These are phyloP conservation scores for Paraphaeosphaeria sporulosa DNA, from an alignment of 2,329 filamentous ascomycete genomes.

Conservation along the genomic window DNA sequence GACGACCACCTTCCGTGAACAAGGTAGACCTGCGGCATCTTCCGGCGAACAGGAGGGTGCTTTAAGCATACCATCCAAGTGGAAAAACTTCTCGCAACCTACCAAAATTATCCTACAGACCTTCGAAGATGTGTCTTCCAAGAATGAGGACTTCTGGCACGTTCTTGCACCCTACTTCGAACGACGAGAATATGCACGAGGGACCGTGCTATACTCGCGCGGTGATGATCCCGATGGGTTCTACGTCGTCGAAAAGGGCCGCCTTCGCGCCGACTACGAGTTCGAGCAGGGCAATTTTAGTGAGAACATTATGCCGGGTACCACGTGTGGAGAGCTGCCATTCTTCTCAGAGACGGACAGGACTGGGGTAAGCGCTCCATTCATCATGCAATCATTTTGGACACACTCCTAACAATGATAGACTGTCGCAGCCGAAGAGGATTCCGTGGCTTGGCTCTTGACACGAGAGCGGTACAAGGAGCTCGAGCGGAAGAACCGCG, in stretches of 20 bases:
- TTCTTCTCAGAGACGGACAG: slow-evolving; percentile 92
- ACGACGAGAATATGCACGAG: slow-evolving; percentile 70
- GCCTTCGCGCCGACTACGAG: slow-evolving; percentile 88
- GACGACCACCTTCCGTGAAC: slow-evolving; percentile 73
- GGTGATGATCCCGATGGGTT: slow-evolving; percentile 82
- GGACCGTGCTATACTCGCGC: slow-evolving; percentile 77
- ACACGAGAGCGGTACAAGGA: slow-evolving; percentile 73
- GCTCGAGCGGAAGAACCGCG: slow-evolving; percentile 75
- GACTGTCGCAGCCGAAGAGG: slow-evolving; percentile 82
- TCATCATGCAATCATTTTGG: not conserved
- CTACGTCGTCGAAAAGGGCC: slow-evolving; percentile 88
- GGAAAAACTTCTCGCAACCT: slow-evolving; percentile 88
- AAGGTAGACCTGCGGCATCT: slow-evolving; percentile 52
- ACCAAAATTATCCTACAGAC: slow-evolving; percentile 91
- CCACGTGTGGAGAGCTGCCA: slow-evolving; percentile 92
- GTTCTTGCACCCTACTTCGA: slow-evolving; percentile 77
- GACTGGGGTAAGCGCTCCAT: slow-evolving; percentile 63
- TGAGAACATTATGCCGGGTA: slow-evolving; percentile 92
- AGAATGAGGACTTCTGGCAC: slow-evolving; percentile 97
- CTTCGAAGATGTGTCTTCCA: slow-evolving; percentile 85
- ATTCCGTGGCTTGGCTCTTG: slow-evolving; percentile 84
- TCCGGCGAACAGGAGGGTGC: slow-evolving; percentile 20
- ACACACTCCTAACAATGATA: not conserved
- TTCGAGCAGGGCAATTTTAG: slow-evolving; percentile 87
- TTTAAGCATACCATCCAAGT: slow-evolving; percentile 60